A percentile compares a stretch with the other conserved stretches of the same genome.
Conservation (phyloP, 768 basidiomycete species). For the Macrolepiota fuliginosa region DNA sequence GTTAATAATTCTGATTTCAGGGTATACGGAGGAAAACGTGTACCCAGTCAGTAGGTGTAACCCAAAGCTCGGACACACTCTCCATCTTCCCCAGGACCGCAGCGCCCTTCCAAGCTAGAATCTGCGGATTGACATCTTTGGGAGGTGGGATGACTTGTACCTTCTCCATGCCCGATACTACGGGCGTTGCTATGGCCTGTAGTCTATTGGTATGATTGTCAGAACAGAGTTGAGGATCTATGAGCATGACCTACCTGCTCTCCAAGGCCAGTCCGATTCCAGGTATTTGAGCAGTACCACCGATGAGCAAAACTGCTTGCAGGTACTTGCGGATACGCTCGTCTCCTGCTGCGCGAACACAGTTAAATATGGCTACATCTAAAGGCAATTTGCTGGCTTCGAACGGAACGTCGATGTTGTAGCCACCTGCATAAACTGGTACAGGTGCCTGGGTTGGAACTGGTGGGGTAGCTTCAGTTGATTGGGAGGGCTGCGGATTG, state of each 20-base stretch:
- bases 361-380: conserved; percentile 92
- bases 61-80: conserved; percentile 84
- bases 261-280: conserved; percentile 86
- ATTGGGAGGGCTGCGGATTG: conserved; percentile 17
- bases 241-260: conserved; percentile 58
- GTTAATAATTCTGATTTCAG: background rate
- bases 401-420: conserved; percentile 72
- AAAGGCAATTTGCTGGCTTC: conserved; percentile 90
- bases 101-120: conserved; percentile 94
- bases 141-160: conserved; percentile 94
- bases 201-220: conserved; percentile 38
- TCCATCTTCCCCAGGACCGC: conserved; percentile 93
- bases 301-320: conserved; percentile 83
- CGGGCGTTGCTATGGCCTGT: conserved; percentile 80
- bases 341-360: conserved; percentile 83
- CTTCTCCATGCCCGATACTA: conserved; percentile 82
- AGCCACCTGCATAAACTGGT: conserved; percentile 37
- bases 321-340: conserved; percentile 90
- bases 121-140: conserved; percentile 86
- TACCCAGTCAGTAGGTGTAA: conserved; percentile 87
- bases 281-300: conserved; percentile 77
- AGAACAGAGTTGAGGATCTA: background rate
- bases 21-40: conserved; percentile 17
- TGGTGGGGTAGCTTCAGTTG: conserved; percentile 17
- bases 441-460: conserved; percentile 22